Evolutionary conservation across 1,284 basidiomycete genomes (phyloP), one percentile per base, ranked within the genome.

Genomic region (Trichosporon ovoides): DNA sequence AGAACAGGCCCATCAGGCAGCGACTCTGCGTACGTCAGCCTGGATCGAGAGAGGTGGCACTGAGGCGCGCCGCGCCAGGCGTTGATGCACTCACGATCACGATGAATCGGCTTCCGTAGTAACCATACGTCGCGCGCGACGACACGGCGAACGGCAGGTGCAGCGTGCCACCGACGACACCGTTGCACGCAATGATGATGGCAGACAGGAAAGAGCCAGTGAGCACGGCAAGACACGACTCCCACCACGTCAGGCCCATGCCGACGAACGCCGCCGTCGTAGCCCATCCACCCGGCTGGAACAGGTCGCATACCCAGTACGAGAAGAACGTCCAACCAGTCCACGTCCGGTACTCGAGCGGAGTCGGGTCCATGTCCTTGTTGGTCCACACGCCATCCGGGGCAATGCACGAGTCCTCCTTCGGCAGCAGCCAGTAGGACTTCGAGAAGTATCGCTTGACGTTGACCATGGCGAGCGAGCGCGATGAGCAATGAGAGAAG

Each of bases 71-170:
- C 9, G 19, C 28, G 13, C 12, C 37, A 4, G n/a, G 16, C 2
- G 6, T 3, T n/a, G 2, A 10, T 7, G 14, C 19, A 22, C 87
- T 82, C 60, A 85, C 86, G 61, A 89, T 72, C 51, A 89, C 85
- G 60, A 82, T 83, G 52, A 61, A 61, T 34, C 55, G 55, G 49
- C 53, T 55, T 12, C 59, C 59, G 49, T 84, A 87, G 76, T 87
- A 87, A 1, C 87, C 87, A 68, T 87, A 89, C 0, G 85, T 87
- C 1, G 85, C 85, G 3, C 87, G 81, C 66, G 85, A 85, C 11
- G 87, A 77, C 34, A 89, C 82, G 0, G 87, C 83, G 68, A 88
- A 89, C 0, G 82, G 80, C 34, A 84, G 72, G 59, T 83, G 83
- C 43, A 88, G 79, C 14, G 84, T 81, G 14, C 87, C 85, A 13